Conservation (phyloP, 257 asterid genomes). For the Solanum paucissectum region DNA sequence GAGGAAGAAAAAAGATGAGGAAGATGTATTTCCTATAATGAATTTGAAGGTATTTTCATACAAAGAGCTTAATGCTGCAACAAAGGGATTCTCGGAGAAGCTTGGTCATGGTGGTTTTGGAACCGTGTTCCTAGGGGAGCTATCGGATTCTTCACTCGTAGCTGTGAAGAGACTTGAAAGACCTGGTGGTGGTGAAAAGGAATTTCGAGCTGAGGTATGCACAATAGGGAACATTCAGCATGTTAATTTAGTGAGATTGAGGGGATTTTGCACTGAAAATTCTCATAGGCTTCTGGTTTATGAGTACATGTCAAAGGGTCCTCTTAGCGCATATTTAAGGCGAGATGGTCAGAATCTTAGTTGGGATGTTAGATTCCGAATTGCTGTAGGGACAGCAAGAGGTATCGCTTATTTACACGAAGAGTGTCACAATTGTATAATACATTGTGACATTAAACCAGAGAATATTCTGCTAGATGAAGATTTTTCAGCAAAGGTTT, state of each 20-base stretch:
- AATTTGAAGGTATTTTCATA: slow-evolving; percentile 56
- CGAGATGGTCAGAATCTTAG: slow-evolving; percentile 38
- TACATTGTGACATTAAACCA: slow-evolving; percentile 79
- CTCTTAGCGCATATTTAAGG: slow-evolving; percentile 49
- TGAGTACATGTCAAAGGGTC: slow-evolving; percentile 78
- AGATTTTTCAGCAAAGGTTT: slow-evolving; percentile 60
- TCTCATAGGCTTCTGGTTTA: slow-evolving; percentile 70
- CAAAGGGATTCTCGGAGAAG: slow-evolving; percentile 66
- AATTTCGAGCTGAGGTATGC: slow-evolving; percentile 73
- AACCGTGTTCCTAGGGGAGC: slow-evolving; percentile 53
- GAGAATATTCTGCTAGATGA: slow-evolving; percentile 60
- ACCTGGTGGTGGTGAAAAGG: slow-evolving; percentile 72
- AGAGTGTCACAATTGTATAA: slow-evolving; percentile 55
- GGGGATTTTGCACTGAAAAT: slow-evolving; percentile 71
- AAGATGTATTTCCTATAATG: slow-evolving; percentile 37
- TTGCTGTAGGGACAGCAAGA: slow-evolving; percentile 53
- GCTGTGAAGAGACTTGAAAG: slow-evolving; percentile 81
- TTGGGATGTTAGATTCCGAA: slow-evolving; percentile 58
- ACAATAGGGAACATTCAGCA: slow-evolving; percentile 80
- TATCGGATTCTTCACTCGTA: slow-evolving; percentile 43
- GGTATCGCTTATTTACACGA: slow-evolving; percentile 79
- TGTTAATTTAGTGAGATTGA: slow-evolving; percentile 59
- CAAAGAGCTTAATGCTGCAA: slow-evolving; percentile 60
- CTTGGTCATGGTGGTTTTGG: slow-evolving; percentile 92
- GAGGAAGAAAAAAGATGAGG: slow-evolving; percentile 30